Conservation (phyloP, 2,329 filamentous ascomycete genomes). For the Pseudocercospora cruenta region DNA sequence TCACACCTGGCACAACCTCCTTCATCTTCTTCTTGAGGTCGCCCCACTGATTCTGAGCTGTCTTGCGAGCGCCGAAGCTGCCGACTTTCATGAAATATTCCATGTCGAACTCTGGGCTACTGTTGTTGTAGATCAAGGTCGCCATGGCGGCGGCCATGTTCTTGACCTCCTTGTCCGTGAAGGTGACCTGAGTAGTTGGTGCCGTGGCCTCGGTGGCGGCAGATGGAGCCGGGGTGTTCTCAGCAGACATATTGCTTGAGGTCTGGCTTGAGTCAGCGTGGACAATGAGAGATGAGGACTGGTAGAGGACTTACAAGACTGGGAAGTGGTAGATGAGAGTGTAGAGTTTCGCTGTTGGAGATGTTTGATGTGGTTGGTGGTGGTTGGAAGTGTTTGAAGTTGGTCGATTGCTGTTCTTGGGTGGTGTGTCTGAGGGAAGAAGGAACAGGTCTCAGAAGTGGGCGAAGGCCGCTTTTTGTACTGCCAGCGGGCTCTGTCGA, state of each 20-base stretch:
- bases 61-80: slow-evolving; percentile 39
- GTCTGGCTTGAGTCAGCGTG: slow-evolving; percentile 6
- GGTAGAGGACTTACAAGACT: not conserved
- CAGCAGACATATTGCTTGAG: slow-evolving; percentile 18
- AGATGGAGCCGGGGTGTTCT: slow-evolving; percentile 13
- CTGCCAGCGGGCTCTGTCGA: not conserved
- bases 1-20: slow-evolving; percentile 19
- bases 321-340: not conserved
- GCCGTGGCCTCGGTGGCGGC: slow-evolving; percentile 5
- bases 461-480: not conserved
- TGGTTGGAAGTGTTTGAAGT: slow-evolving; percentile 3
- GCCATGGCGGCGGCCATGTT: slow-evolving; percentile 35
- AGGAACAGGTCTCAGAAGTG: slow-evolving; percentile 8
- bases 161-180: slow-evolving; percentile 37
- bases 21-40: slow-evolving; percentile 41
- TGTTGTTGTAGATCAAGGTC: slow-evolving; percentile 39
- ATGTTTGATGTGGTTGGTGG: not conserved
- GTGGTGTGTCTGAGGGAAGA: slow-evolving; percentile 11
- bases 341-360: not conserved
- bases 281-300: not conserved
- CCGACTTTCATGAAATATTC: slow-evolving; percentile 32
- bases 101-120: slow-evolving; percentile 40
- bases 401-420: not conserved
- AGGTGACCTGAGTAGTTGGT: slow-evolving; percentile 17
- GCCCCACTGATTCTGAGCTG: slow-evolving; percentile 40